phyloP scores from a whole-genome alignment of 108 stramenopile genomes.

The Skeletonema menzelii region DNA sequence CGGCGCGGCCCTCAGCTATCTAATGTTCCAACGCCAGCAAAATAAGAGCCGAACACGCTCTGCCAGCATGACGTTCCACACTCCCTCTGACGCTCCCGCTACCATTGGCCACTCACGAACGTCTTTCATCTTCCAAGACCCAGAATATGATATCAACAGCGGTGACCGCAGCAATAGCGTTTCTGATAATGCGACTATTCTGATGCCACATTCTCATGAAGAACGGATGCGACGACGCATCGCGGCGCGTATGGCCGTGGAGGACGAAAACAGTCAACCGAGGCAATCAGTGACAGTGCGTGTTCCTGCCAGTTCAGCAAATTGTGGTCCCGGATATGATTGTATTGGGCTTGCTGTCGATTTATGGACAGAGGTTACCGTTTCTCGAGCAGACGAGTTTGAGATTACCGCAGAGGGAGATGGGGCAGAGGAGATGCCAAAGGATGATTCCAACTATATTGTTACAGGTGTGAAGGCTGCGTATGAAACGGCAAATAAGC shows the following conservation, averaged over 20 bases:
- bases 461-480: slow-evolving; percentile 93
- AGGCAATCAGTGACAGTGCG: slow-evolving; percentile 91
- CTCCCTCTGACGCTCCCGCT: not conserved
- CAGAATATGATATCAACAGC: slow-evolving; percentile 11
- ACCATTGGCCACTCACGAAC: slow-evolving; percentile 9
- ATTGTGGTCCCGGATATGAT: slow-evolving; percentile 98
- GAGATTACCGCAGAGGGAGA: slow-evolving; percentile 91
- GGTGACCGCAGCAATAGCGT: not conserved
- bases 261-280: slow-evolving; percentile 81
- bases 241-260: slow-evolving; percentile 79
- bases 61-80: not conserved
- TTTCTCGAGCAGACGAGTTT: slow-evolving; percentile 87
- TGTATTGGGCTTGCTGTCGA: slow-evolving; percentile 98
- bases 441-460: slow-evolving; percentile 87
- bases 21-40: slow-evolving; percentile 17
- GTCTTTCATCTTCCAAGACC: slow-evolving; percentile 46
- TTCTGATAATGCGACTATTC: slow-evolving; percentile 30
- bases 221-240: slow-evolving; percentile 86
- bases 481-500: slow-evolving; percentile 92
- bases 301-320: slow-evolving; percentile 98
- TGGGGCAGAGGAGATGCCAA: slow-evolving; percentile 87
- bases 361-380: slow-evolving; percentile 97
- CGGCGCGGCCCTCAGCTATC: slow-evolving; percentile 37
- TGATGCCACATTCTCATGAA: slow-evolving; percentile 88
- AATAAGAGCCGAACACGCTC: not conserved